Evolutionary conservation across 768 basidiomycete genomes (phyloP), one percentile per base, ranked within the genome.

Genomic region (Phylloporus arenicola): DNA sequence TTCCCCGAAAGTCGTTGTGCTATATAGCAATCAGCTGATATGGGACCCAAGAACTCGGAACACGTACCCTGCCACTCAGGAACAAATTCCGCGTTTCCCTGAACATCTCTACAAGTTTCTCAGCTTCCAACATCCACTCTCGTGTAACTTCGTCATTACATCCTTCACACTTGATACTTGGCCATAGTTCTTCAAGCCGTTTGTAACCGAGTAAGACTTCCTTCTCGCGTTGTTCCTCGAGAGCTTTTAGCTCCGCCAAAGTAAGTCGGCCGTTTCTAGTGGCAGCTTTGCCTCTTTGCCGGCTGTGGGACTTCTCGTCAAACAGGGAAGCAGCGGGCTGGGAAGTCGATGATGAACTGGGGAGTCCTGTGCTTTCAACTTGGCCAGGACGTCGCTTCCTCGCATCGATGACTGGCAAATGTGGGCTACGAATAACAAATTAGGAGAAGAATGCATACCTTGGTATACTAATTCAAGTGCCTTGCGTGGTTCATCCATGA

Each of bases 1-100:
- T 86, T 2, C 84, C 86, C 16, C 81, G 69, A 61, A 86, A 88
- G 1, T 79, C 78, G 59, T 78, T 75, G 43, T 69, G 72, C 77
- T 73, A 53, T 46, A 57, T 33, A 41, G 10, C 29, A 29, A 41
- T 41, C 40, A 41, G 24, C 16, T 12, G 16, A 41, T 16, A 39
- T n/a, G 17, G 6, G 20, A 39, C 37, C n/a, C n/a, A 17, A n/a
- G 35, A 37, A 19, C n/a, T 17, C 11, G 30, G 38, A 39, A 39
- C 52, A 68, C 82, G 58, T 53, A 92, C 91, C 57, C 84, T 70
- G 19, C 84, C 83, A 3, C 84, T 82, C 56, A 85, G 75, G 64
- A 94, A 98, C 54, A 96, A 64, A 54, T 83, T 80, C 55, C 83
- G 77, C 3, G 92, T 92, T 71, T 92, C 84, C 44, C 93, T 72